Conservation (phyloP, 1,284 basidiomycete genomes). For the Stygiomarasmius scandens region DNA sequence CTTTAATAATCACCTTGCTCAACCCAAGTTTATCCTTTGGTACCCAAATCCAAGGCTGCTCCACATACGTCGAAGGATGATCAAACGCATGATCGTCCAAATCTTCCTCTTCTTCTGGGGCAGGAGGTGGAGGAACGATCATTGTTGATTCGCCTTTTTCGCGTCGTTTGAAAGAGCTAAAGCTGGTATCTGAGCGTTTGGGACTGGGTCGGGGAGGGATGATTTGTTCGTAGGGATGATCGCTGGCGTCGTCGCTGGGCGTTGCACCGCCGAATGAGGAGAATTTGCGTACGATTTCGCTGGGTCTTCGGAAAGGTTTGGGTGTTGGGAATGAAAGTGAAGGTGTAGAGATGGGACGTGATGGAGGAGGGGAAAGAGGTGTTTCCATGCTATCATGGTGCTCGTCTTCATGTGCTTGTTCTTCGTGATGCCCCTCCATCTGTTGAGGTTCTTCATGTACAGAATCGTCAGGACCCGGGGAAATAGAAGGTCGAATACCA, state of each 20-base stretch:
- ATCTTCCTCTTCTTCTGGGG: conserved; percentile 34
- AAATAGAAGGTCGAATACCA: neutral
- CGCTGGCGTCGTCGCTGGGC: neutral
- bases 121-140: conserved; percentile 28
- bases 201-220: neutral
- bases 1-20: conserved; percentile 51
- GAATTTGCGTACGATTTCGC: conserved; percentile 25
- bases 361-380: neutral
- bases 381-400: neutral
- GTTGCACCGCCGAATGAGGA: neutral
- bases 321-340: too few relatives aligned
- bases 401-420: neutral
- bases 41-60: conserved; percentile 68
- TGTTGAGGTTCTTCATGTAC: too few relatives aligned
- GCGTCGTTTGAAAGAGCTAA: neutral
- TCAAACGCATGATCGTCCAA: conserved; percentile 53
- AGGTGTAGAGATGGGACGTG: too few relatives aligned
- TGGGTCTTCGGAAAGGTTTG: conserved; percentile 20
- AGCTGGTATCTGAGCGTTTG: neutral
- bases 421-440: neutral
- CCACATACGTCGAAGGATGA: conserved; percentile 63
- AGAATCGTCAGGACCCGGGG: neutral
- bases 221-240: neutral
- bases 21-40: conserved; percentile 63
- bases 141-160: neutral